Conservation (phyloP, 805 yeast genomes). For the Isabelozyma heimii region DNA sequence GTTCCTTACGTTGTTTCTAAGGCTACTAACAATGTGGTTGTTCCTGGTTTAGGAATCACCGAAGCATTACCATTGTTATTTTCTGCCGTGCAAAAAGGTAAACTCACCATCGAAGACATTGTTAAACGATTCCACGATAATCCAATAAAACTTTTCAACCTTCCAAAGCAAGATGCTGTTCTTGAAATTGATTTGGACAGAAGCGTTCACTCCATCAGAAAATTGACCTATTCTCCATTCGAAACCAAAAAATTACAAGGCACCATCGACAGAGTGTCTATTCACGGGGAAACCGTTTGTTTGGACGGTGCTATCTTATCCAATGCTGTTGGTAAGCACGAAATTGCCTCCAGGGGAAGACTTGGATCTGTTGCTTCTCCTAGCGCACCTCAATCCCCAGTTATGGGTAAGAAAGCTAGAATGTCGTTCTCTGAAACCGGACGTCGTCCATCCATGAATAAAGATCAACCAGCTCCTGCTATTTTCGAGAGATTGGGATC, state of each 20-base stretch:
- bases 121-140: constrained; percentile 70
- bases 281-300: constrained; percentile 75
- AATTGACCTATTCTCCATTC: constrained; percentile 20
- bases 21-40: constrained; percentile 56
- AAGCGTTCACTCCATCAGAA: constrained; percentile 37
- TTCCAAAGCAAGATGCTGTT: constrained; percentile 74
- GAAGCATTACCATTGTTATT: constrained; percentile 82
- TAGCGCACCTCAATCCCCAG: constrained; percentile 39
- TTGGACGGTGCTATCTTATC: constrained; percentile 77
- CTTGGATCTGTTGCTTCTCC: constrained; percentile 29
- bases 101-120: constrained; percentile 70
- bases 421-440: constrained; percentile 29
- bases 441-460: constrained; percentile 36
- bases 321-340: constrained; percentile 58
- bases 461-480: constrained; percentile 45
- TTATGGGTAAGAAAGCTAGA: constrained; percentile 34
- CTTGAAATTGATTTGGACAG: constrained; percentile 87
- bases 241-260: constrained; percentile 54
- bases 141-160: constrained; percentile 78
- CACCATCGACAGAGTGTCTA: constrained; percentile 82
- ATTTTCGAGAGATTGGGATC: constrained; percentile 53
- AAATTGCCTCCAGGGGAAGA: constrained; percentile 43
- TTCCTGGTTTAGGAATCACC: constrained; percentile 73
- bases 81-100: constrained; percentile 73
- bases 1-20: constrained; percentile 72